phyloP scores from a whole-genome alignment of 2,329 filamentous ascomycete genomes.

The Sporothrix dimorphospora region DNA sequence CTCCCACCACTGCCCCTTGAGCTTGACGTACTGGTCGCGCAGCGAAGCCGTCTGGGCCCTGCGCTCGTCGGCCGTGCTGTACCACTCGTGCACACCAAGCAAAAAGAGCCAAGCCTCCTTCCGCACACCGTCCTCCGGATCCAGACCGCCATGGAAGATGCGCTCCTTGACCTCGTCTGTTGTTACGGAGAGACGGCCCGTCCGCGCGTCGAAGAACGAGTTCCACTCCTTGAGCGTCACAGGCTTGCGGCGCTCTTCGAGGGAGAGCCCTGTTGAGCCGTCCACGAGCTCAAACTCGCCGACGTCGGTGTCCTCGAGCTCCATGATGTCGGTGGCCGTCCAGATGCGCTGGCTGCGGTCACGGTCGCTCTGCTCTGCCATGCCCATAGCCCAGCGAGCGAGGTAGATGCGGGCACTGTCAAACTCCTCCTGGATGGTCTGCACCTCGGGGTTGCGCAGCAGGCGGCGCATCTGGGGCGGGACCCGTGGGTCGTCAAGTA shows the following conservation, averaged over 20 bases:
- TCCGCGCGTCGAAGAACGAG: conserved; percentile 78
- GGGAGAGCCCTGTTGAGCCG: conserved; percentile 67
- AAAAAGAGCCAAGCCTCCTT: conserved; percentile 98
- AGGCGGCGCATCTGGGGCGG: conserved; percentile 85
- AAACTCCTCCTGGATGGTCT: conserved; percentile 94
- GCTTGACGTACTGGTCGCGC: conserved; percentile 87
- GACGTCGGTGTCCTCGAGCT: conserved; percentile 91
- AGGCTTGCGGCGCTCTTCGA: conserved; percentile 75
- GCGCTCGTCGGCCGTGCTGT: conserved; percentile 83
- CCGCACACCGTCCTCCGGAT: conserved; percentile 85
- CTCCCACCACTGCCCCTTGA: conserved; percentile 98
- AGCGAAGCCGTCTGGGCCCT: conserved; percentile 81
- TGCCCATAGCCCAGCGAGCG: conserved; percentile 97
- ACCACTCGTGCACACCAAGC: conserved; percentile 90
- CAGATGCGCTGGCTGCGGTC: conserved; percentile 86
- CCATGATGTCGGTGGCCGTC: conserved; percentile 89
- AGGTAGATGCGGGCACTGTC: conserved; percentile 94
- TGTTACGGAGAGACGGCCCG: conserved; percentile 76
- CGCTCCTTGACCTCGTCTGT: conserved; percentile 93
- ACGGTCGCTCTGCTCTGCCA: conserved; percentile 92
- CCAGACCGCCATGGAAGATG: conserved; percentile 92
- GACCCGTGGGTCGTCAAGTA: conserved; percentile 87
- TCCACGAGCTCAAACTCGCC: conserved; percentile 96
- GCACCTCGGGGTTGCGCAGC: conserved; percentile 89
- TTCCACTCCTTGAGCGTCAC: conserved; percentile 88